A percentile compares a stretch with the other conserved stretches of the same genome.
phyloP scores from a whole-genome alignment of 768 basidiomycete species.

The Strobilomyces confusus region DNA sequence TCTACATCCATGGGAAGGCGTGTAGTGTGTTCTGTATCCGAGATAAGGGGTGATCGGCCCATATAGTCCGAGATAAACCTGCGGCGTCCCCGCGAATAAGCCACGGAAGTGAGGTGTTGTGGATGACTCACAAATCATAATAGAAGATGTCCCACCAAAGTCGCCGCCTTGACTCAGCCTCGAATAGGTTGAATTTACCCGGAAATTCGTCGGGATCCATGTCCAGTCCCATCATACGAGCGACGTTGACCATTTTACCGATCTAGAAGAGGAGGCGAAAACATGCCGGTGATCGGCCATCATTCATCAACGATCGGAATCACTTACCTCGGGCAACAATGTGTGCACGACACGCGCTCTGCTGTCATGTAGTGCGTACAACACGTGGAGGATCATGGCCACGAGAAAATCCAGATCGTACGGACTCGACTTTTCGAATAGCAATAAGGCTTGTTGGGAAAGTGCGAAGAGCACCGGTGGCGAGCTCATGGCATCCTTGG shows the following conservation, averaged over 20 bases:
- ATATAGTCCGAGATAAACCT: slow-evolving; percentile 71
- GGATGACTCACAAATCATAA: slow-evolving; percentile 66
- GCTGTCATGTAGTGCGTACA: slow-evolving; percentile 52
- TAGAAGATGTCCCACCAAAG: slow-evolving; percentile 80
- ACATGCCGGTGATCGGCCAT: slow-evolving; percentile 13
- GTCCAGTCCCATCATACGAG: slow-evolving; percentile 59
- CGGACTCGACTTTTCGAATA: slow-evolving; percentile 39
- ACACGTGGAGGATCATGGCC: slow-evolving; percentile 55
- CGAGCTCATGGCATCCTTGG: slow-evolving; percentile 28
- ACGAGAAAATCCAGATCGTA: slow-evolving; percentile 57
- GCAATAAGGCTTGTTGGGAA: slow-evolving; percentile 43
- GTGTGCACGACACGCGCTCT: slow-evolving; percentile 38
- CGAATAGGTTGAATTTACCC: slow-evolving; percentile 44
- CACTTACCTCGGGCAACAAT: slow-evolving; percentile 26
- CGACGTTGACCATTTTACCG: slow-evolving; percentile 66
- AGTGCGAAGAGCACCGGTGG: slow-evolving; percentile 43
- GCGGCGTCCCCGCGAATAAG: slow-evolving; percentile 14
- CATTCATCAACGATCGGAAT: slow-evolving; percentile 26
- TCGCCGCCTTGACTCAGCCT: slow-evolving; percentile 49
- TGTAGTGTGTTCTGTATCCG: slow-evolving; percentile 51
- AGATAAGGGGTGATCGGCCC: slow-evolving; percentile 58
- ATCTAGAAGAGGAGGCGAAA: slow-evolving; percentile 35
- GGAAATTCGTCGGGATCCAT: slow-evolving; percentile 54
- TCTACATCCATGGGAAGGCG: slow-evolving; percentile 55
- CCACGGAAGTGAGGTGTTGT: neutral